Evolutionary conservation across 495 filamentous ascomycete genomes (phyloP).

Genomic region (Trichodelitschia bisporula): DNA sequence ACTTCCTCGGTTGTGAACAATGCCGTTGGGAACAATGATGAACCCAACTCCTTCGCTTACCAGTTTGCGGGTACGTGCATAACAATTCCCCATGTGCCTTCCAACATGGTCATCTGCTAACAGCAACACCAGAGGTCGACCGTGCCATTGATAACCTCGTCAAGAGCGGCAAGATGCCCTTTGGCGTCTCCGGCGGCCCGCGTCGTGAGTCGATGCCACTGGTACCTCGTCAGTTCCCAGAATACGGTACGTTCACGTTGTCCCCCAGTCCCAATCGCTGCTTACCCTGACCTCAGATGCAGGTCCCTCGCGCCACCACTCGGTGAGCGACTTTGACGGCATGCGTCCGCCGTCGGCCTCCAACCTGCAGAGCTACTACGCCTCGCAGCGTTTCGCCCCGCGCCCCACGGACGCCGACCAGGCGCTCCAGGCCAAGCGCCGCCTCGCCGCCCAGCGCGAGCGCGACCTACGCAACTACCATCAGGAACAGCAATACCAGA

Average conservation of each 20-base stretch:
- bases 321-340: constrained; percentile 67
- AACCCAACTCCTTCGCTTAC: constrained; percentile 54
- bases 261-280: constrained; percentile 2
- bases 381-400: constrained; percentile 74
- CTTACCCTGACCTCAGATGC: constrained; percentile 29
- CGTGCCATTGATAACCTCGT: constrained; percentile 84
- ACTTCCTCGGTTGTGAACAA: not conserved
- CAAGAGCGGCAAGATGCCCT: constrained; percentile 64
- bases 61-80: constrained; percentile 71
- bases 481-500: constrained; percentile 99
- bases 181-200: no score
- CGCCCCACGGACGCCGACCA: constrained; percentile 91
- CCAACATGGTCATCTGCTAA: constrained; percentile 1
- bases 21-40: constrained; percentile 28
- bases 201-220: constrained; percentile 73
- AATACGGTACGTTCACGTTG: constrained; percentile 19
- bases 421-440: constrained; percentile 95
- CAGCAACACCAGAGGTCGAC: constrained; percentile 54
- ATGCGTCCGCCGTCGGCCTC: constrained; percentile 44
- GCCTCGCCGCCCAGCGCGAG: constrained; percentile 95
- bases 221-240: constrained; percentile 30
- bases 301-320: constrained; percentile 46
- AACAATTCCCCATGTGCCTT: not conserved
- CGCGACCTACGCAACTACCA: constrained; percentile 98
- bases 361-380: constrained; percentile 84